Conservation (phyloP, 2,329 filamentous ascomycete genomes). For the Rutstroemia sp. region DNA sequence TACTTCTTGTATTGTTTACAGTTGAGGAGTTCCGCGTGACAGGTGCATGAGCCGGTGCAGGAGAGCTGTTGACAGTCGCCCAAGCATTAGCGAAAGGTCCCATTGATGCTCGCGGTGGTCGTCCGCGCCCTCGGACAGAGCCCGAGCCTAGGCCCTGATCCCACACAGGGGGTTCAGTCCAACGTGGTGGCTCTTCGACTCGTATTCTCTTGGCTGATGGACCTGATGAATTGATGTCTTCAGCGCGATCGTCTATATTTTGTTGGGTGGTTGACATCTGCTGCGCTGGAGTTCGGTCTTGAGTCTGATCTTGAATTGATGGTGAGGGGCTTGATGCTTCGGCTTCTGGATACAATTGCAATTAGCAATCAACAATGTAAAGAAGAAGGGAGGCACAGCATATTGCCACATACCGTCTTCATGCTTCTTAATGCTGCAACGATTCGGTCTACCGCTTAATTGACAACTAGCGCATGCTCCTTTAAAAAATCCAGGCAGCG, state of each 20-base stretch:
- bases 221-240: constrained; percentile 4
- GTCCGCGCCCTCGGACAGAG: constrained; percentile 1
- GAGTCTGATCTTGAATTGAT: background rate
- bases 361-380: constrained; percentile 4
- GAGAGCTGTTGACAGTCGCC: constrained; percentile 21
- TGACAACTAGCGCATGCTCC: constrained; percentile 30
- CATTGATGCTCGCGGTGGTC: constrained; percentile 2
- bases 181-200: constrained; percentile 16
- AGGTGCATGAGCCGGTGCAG: background rate
- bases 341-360: background rate
- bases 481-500: constrained; percentile 29
- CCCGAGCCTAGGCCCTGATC: constrained; percentile 16
- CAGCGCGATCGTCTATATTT: background rate
- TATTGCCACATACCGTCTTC: constrained; percentile 24
- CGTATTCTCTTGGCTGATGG: constrained; percentile 19
- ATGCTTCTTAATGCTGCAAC: constrained; percentile 27
- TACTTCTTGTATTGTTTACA: constrained; percentile 1
- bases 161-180: constrained; percentile 26
- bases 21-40: constrained; percentile 8
- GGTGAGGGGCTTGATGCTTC: background rate
- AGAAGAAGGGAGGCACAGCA: background rate
- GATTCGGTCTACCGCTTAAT: constrained; percentile 27
- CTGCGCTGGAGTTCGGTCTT: background rate
- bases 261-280: background rate
- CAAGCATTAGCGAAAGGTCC: constrained; percentile 11